These are phyloP conservation scores for Neonectria neomacrospora DNA, from an alignment of 2,329 filamentous ascomycete genomes.

Conservation along the genomic window DNA sequence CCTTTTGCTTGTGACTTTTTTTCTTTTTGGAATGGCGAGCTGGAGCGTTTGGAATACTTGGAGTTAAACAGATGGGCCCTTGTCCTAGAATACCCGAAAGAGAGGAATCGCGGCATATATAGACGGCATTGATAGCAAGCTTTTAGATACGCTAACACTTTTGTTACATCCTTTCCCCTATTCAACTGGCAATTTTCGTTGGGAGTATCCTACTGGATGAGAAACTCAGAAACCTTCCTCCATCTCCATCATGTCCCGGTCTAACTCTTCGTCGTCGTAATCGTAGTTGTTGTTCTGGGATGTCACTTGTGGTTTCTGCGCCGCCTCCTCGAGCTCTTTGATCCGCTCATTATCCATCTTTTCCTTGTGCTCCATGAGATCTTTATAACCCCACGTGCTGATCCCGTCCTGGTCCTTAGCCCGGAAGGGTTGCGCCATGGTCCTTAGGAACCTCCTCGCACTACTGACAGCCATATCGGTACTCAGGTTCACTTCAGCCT, in stretches of 20 bases:
- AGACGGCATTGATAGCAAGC: conserved; percentile 10
- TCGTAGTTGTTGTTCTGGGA: conserved; percentile 56
- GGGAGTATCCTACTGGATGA: neutral
- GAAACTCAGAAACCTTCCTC: conserved; percentile 51
- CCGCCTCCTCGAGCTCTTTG: conserved; percentile 65
- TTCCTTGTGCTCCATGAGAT: conserved; percentile 81
- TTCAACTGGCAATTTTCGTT: conserved; percentile 9
- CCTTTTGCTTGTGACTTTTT: neutral
- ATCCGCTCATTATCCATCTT: conserved; percentile 77
- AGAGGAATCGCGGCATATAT: neutral
- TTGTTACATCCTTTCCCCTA: neutral
- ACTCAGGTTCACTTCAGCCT: conserved; percentile 88
- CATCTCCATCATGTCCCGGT: conserved; percentile 67
- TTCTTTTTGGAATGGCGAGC: conserved; percentile 4
- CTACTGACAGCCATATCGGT: conserved; percentile 94
- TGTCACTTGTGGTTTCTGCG: conserved; percentile 39
- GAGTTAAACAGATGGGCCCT: neutral
- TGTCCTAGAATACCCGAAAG: conserved; percentile 1
- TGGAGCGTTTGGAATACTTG: conserved; percentile 1
- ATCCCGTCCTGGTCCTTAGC: conserved; percentile 88
- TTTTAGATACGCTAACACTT: conserved; percentile 8
- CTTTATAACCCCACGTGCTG: conserved; percentile 87
- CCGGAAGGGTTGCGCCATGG: conserved; percentile 92
- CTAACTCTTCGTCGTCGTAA: conserved; percentile 64
- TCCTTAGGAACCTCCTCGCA: conserved; percentile 88